Percentiles rank a stretch among this genome's conserved stretches.
Evolutionary conservation across 2,329 filamentous ascomycete species (phyloP).

Genomic region (Knufia fluminis): DNA sequence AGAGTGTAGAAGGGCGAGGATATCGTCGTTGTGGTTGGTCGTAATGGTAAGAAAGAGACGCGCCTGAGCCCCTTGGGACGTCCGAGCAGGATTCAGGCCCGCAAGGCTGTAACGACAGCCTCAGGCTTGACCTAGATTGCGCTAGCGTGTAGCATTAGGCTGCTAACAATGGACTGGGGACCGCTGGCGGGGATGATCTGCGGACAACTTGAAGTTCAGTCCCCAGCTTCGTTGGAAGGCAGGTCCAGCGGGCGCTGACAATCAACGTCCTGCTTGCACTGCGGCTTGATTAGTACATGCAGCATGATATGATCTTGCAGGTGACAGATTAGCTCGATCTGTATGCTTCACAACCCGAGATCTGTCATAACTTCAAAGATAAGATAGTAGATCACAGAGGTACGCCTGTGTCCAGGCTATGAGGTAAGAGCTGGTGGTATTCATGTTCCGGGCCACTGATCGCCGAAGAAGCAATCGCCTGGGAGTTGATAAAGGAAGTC

Average conservation of each 20-base stretch:
- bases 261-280: neutral
- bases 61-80: neutral
- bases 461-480: neutral
- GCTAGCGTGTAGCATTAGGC: neutral
- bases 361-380: neutral
- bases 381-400: constrained; percentile 2
- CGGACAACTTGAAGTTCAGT: neutral
- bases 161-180: neutral
- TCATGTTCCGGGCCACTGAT: neutral
- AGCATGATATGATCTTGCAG: neutral
- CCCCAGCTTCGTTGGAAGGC: neutral
- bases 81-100: neutral
- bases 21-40: constrained; percentile 1
- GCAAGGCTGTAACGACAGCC: neutral
- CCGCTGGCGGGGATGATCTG: neutral
- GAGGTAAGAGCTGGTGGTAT: neutral
- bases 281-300: neutral
- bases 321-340: no score
- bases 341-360: neutral
- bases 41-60: neutral
- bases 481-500: neutral
- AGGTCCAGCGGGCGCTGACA: neutral
- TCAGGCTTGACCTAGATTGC: neutral
- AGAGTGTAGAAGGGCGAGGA: neutral
- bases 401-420: neutral